phyloP scores from a whole-genome alignment of 768 basidiomycete species.

The Sarcodon sp. region DNA sequence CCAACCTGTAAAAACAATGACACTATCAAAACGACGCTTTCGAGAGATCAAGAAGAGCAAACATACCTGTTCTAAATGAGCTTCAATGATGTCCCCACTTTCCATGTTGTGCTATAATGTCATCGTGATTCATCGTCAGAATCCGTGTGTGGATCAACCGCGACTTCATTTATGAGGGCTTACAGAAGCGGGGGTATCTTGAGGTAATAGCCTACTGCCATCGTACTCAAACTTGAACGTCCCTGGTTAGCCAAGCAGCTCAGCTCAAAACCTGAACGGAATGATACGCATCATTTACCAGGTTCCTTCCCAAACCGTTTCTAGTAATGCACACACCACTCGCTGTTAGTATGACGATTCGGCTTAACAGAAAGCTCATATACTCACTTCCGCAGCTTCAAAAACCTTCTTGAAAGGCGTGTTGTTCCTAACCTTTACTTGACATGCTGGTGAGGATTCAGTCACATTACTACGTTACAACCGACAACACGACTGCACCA shows the following conservation, averaged over 20 bases:
- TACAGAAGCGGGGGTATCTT: conserved; percentile 45
- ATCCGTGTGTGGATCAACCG: neutral
- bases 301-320: conserved; percentile 45
- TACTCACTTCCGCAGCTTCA: conserved; percentile 48
- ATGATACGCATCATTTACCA: conserved; percentile 21
- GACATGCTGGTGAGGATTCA: conserved; percentile 31
- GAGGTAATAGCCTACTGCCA: conserved; percentile 30
- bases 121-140: neutral
- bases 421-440: conserved; percentile 51
- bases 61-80: conserved; percentile 39
- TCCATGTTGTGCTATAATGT: conserved; percentile 40
- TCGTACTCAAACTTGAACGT: conserved; percentile 53
- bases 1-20: no score
- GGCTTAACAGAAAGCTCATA: neutral
- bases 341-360: neutral
- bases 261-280: neutral
- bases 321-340: conserved; percentile 17
- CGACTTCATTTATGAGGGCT: neutral
- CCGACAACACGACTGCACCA: conserved; percentile 9
- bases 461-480: neutral
- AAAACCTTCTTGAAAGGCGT: conserved; percentile 60
- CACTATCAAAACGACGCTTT: no score
- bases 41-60: no score
- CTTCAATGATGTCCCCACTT: conserved; percentile 52
- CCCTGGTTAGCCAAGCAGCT: conserved; percentile 20